Evolutionary conservation across 176 grass and related monocot species (phyloP), one percentile per base, ranked within the genome.

Genomic region (Phragmites australis): DNA sequence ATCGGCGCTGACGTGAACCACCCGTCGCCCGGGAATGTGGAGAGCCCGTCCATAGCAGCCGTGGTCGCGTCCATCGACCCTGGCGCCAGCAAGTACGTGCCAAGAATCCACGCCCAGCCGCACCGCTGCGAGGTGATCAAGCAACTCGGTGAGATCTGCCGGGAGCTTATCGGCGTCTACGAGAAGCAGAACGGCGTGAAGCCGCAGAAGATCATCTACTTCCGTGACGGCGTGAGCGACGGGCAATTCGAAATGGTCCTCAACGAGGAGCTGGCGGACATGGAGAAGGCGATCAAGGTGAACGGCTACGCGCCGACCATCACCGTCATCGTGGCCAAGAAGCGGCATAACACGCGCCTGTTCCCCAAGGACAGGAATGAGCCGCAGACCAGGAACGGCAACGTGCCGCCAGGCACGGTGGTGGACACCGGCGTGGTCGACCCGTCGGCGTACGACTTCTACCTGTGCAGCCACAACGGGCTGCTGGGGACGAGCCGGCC

Each of bases 1-100:
- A 89, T 92, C 19, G 90, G 87, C 18, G 83, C 87, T 4, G 90
- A 92, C 9, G 87, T 92, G 70, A 92, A 92, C 74, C 87, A 92
- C 49, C 90, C 90, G 2, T 76, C 90, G 18, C 66, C 78, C 0
- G 42, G 80, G 64, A 65, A 92, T 31, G 57, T 72, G 52, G 64
- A 73, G 46, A 92, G 90, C 76, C 87, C 55, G 2, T 92, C 87
- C 13, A 92, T 92, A 0, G 90, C 87, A 32, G 90, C 75, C 3
- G 87, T 92, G 32, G 90, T 89, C 1, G 87, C 87, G 2, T 88
- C 87, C 56, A 42, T 92, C 0, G 66, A 89, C 64, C 42, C 40
- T 0, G 48, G 85, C 17, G 76, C 15, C 61, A 91, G 65, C 81
- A 83, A 79, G 84, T 91, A 91, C 23, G 89, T 74, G 4, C 0